Evolutionary conservation across 2,329 filamentous ascomycete species (phyloP), one percentile per base, ranked within the genome.

Genomic region (Exophiala sideris): DNA sequence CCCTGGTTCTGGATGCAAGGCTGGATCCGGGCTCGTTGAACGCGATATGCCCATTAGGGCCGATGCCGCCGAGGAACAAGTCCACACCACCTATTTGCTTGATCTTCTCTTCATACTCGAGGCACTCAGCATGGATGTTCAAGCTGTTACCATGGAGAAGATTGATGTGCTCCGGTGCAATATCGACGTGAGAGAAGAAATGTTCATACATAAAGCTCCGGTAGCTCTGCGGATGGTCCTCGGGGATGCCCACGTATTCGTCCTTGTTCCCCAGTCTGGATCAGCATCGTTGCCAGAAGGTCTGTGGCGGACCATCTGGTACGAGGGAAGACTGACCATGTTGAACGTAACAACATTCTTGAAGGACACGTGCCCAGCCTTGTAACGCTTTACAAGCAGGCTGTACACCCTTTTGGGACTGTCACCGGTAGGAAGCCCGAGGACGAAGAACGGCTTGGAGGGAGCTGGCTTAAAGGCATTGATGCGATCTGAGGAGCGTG

Each of bases 191-290:
- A 36, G 87, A 88, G 78, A 95, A 94, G 78, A 94, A 89, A 73
- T 94, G 80, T 73, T 88, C 88, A 81, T 90, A 94, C 89, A 94
- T 94, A 76, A 94, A 95, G 61, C 85, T 88, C 75, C 94, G 89
- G 73, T 94, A 94, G 66, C 85, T 89, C 70, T 92, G 85, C 11
- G 88, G 84, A 69, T 94, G 88, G 64, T 91, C 87, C 64, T 87
- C 83, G 35, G 89, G 86, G 57, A 94, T 81, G 52, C 87, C 87
- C 62, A 94, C 87, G 66, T 94, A 94, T 73, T 95, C 89, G 72
- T 94, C 89, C 45, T 47, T 33, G 12, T 47, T 6, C 20, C 18
- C 8, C 18, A 29, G 21, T 16, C 42, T 24, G 10, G 11, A 11
- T 16, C 14, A 38, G 14, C 14, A 11, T 38, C 10, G 35, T 8